A percentile compares a stretch with the other conserved stretches of the same genome.
These are phyloP conservation scores for Scutellaria barbata DNA, from an alignment of 257 asterid species.

Conservation along the genomic window DNA sequence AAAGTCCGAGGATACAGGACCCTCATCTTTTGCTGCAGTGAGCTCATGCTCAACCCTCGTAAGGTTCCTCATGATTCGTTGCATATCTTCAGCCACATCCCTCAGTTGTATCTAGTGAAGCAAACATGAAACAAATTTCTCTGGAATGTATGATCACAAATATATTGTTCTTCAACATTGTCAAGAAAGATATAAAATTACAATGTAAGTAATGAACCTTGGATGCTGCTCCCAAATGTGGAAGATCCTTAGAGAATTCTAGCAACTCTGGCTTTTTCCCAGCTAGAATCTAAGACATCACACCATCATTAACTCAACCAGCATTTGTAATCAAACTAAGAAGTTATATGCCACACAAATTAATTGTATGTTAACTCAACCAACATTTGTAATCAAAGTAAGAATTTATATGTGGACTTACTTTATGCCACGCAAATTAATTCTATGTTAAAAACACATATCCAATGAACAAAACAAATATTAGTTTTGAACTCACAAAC, in stretches of 20 bases:
- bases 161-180: constrained; percentile 18
- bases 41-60: constrained; percentile 90
- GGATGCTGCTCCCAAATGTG: constrained; percentile 86
- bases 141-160: background rate
- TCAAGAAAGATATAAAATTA: constrained; percentile 26
- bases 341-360: background rate
- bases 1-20: constrained; percentile 78
- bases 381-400: constrained; percentile 14
- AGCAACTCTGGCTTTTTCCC: constrained; percentile 88
- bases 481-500: too few relatives aligned
- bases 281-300: constrained; percentile 62
- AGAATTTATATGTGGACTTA: background rate
- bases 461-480: background rate
- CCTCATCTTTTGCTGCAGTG: constrained; percentile 78
- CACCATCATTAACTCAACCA: constrained; percentile 26
- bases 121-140: constrained; percentile 29
- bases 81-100: constrained; percentile 96
- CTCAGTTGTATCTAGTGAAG: constrained; percentile 75
- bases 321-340: constrained; percentile 13
- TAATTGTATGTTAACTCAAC: background rate
- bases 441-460: background rate
- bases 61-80: constrained; percentile 90
- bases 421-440: background rate
- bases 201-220: constrained; percentile 55
- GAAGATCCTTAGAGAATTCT: constrained; percentile 81